phyloP scores from a whole-genome alignment of 1,284 basidiomycete species.

The Cutaneotrichosporon curvatum region DNA sequence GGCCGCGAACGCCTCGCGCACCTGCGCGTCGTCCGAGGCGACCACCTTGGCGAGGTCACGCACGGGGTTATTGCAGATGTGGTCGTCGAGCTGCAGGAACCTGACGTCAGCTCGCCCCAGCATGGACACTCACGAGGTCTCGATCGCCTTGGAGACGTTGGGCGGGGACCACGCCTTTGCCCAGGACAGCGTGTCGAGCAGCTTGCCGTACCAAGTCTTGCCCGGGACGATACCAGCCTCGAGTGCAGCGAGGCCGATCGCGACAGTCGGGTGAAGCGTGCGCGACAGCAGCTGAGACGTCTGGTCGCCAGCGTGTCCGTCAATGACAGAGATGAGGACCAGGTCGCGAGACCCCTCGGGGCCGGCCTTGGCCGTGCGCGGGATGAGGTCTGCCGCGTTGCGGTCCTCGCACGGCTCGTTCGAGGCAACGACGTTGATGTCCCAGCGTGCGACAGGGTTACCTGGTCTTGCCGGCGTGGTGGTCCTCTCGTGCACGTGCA shows the following conservation, averaged over 20 bases:
- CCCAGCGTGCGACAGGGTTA: conserved; percentile 52
- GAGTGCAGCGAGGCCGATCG: conserved; percentile 60
- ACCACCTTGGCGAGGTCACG: conserved; percentile 47
- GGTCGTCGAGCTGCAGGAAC: conserved; percentile 50
- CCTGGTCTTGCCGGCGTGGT: conserved; percentile 16
- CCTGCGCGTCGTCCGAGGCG: conserved; percentile 20
- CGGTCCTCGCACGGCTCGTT: conserved; percentile 90
- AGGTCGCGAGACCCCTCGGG: conserved; percentile 53
- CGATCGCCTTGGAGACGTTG: conserved; percentile 25
- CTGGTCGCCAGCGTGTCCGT: conserved; percentile 79
- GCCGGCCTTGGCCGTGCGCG: conserved; percentile 32
- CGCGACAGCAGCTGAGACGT: conserved; percentile 81
- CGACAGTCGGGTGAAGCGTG: conserved; percentile 78
- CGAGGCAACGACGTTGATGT: conserved; percentile 68
- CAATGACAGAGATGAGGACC: conserved; percentile 80
- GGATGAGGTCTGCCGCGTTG: conserved; percentile 62
- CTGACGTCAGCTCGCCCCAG: conserved; percentile 11
- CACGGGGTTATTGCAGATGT: conserved; percentile 49
- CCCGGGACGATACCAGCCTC: conserved; percentile 44
- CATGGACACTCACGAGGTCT: conserved; percentile 27
- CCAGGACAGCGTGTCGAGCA: conserved; percentile 20
- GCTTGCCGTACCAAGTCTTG: conserved; percentile 13
- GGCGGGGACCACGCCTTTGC: conserved; percentile 26
- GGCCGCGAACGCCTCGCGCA: conserved; percentile 50
- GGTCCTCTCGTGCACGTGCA: conserved; percentile 28